Conservation (phyloP, 2,329 filamentous ascomycete species). For the Neonectria magnoliae region DNA sequence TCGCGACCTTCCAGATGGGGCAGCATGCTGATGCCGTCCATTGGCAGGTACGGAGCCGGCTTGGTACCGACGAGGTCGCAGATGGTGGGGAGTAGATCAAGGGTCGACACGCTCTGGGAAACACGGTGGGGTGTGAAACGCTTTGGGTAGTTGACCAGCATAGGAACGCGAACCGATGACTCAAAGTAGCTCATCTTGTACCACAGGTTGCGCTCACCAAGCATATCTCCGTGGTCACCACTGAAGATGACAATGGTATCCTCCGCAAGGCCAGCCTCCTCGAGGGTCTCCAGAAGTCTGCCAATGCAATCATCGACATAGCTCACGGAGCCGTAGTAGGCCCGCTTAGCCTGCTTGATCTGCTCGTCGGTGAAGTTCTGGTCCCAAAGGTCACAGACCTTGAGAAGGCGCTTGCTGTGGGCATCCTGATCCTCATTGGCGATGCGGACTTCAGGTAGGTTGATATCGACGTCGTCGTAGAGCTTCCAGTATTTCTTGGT, state of each 20-base stretch:
- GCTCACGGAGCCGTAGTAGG: constrained; percentile 92
- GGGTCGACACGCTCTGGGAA: constrained; percentile 85
- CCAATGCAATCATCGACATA: constrained; percentile 95
- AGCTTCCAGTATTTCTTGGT: constrained; percentile 92
- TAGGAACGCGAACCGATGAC: constrained; percentile 86
- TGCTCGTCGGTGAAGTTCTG: constrained; percentile 86
- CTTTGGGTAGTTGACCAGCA: constrained; percentile 84
- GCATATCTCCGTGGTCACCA: constrained; percentile 95
- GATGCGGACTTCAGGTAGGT: constrained; percentile 80
- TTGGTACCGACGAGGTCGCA: constrained; percentile 82
- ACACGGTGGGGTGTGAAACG: constrained; percentile 81
- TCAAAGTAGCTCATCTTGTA: constrained; percentile 99
- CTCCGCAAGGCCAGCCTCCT: constrained; percentile 81
- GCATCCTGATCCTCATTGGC: constrained; percentile 84
- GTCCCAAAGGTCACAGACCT: constrained; percentile 87
- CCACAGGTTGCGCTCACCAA: constrained; percentile 91
- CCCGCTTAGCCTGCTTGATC: constrained; percentile 83
- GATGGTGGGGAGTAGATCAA: constrained; percentile 90
- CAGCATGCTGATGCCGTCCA: constrained; percentile 85
- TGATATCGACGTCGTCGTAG: constrained; percentile 90
- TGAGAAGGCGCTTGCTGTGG: constrained; percentile 86
- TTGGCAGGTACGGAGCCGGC: constrained; percentile 75
- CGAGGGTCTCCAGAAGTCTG: constrained; percentile 79
- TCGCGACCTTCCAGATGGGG: constrained; percentile 75
- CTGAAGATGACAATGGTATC: constrained; percentile 93